phyloP scores from a whole-genome alignment of 2,329 filamentous ascomycete species.

The Diaporthe eres region DNA sequence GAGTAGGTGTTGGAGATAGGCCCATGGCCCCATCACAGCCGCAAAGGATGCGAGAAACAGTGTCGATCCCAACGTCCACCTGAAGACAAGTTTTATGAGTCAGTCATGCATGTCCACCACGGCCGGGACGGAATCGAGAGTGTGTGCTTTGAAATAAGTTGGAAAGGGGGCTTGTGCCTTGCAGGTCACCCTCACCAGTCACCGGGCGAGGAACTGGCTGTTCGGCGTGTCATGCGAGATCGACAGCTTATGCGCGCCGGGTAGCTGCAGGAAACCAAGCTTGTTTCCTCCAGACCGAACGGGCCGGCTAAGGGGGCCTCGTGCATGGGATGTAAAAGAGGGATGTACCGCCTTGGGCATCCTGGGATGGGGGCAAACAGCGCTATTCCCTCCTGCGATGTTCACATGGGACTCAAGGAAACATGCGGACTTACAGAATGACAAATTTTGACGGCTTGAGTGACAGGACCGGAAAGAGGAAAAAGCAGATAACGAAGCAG shows the following conservation, averaged over 20 bases:
- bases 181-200: constrained; percentile 47
- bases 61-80: constrained; percentile 94
- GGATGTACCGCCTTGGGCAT: constrained; percentile 27
- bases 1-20: constrained; percentile 86
- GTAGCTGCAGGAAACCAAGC: constrained; percentile 52
- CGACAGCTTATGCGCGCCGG: constrained; percentile 51
- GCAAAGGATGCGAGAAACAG: constrained; percentile 95
- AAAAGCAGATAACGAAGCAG: constrained; percentile 95
- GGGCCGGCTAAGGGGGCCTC: constrained; percentile 34
- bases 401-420: constrained; percentile 41
- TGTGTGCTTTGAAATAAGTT: constrained; percentile 9
- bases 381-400: constrained; percentile 18
- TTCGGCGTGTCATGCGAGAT: constrained; percentile 46
- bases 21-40: constrained; percentile 90
- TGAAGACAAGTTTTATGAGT: constrained; percentile 55
- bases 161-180: constrained; percentile 40
- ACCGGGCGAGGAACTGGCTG: constrained; percentile 42
- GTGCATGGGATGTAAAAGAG: constrained; percentile 37
- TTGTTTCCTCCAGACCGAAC: constrained; percentile 40
- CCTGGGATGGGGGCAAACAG: constrained; percentile 15
- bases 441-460: constrained; percentile 93
- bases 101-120: constrained; percentile 12
- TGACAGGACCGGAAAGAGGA: constrained; percentile 86
- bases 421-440: constrained; percentile 83
- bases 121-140: not conserved